phyloP scores from a whole-genome alignment of 345 rosid genomes.

The Turritis glabra region DNA sequence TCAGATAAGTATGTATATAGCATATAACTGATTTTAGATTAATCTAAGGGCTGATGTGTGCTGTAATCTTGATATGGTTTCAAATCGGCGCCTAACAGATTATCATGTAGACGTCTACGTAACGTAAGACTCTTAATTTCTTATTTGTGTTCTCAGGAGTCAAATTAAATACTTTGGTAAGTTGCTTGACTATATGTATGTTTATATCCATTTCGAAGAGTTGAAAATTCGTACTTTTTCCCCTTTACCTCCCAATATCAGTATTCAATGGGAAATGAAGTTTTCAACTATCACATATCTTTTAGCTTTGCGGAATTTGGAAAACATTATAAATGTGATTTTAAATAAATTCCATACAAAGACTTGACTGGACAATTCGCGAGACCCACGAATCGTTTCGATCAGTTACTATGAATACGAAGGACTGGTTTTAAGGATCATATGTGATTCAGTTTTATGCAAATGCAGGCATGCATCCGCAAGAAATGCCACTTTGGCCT shows the following conservation, averaged over 20 bases:
- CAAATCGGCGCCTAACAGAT: conserved; percentile 31
- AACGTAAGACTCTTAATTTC: conserved; percentile 29
- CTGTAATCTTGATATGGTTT: background rate
- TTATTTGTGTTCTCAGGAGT: conserved; percentile 16
- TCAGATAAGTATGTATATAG: background rate
- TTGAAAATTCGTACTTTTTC: background rate
- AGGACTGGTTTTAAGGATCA: background rate
- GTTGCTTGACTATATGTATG: conserved; percentile 17
- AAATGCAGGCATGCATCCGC: too few species aligned
- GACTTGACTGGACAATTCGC: background rate
- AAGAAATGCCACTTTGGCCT: too few species aligned
- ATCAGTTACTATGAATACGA: background rate
- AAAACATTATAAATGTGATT: background rate
- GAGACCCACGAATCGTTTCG: background rate
- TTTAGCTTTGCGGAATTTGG: background rate
- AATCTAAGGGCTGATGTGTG: background rate
- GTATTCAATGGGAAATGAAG: background rate
- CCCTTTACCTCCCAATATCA: background rate
- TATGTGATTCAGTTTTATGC: background rate
- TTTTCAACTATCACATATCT: background rate
- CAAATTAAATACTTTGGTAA: conserved; percentile 32
- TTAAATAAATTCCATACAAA: background rate
- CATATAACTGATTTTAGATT: background rate
- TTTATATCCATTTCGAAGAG: background rate
- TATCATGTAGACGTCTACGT: conserved; percentile 12